Conservation (phyloP, 176 grass and related monocot genomes). For the Triticum aestivum region DNA sequence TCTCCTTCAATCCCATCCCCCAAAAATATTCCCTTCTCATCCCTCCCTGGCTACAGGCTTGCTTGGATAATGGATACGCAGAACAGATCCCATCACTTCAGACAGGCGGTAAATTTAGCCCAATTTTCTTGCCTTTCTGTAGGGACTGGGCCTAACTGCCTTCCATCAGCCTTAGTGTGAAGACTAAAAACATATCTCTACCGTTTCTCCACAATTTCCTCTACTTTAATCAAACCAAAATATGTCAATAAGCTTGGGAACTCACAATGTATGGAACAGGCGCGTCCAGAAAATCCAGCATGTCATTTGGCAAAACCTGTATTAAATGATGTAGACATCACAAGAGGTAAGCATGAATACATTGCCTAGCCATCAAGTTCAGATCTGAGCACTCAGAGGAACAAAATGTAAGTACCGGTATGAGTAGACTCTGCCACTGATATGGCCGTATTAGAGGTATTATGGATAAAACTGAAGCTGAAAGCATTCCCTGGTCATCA, state of each 20-base stretch:
- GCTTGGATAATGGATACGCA: neutral
- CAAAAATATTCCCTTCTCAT: neutral
- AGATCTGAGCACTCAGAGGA: constrained; percentile 29
- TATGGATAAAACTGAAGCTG: constrained; percentile 89
- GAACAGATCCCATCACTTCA: neutral
- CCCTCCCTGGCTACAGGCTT: neutral
- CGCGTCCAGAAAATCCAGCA: constrained; percentile 96
- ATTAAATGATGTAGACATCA: constrained; percentile 2
- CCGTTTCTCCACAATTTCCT: neutral
- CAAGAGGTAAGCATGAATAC: constrained; percentile 24
- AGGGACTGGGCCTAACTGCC: neutral
- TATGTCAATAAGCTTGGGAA: constrained; percentile 24
- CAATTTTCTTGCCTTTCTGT: neutral
- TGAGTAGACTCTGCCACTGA: constrained; percentile 95
- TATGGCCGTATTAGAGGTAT: constrained; percentile 91
- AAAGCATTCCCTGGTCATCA: constrained; percentile 72
- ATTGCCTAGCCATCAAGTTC: constrained; percentile 14
- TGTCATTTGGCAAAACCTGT: constrained; percentile 92
- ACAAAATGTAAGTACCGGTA: constrained; percentile 64
- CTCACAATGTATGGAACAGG: constrained; percentile 99
- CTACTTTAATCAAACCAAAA: constrained; percentile 25
- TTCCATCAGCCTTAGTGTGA: neutral
- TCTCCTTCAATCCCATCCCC: neutral
- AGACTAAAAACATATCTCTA: neutral
- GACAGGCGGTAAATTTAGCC: neutral